These are phyloP conservation scores for Colletotrichum orbiculare DNA, from an alignment of 2,329 filamentous ascomycete genomes.

Conservation along the genomic window DNA sequence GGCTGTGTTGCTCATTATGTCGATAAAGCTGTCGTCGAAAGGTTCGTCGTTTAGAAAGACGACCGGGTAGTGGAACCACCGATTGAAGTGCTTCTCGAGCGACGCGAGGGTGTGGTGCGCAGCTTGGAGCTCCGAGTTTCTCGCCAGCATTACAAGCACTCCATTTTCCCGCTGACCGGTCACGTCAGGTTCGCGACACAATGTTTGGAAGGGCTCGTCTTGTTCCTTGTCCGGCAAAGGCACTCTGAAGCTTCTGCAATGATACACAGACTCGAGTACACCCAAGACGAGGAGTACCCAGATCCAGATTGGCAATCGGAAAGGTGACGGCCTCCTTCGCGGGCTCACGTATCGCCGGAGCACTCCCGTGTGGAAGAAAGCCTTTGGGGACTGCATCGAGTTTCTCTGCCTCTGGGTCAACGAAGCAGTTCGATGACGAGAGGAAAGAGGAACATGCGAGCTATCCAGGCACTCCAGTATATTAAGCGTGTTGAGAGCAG, in stretches of 20 bases:
- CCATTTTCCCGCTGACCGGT: constrained; percentile 52
- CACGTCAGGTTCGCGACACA: constrained; percentile 26
- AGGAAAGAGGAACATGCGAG: constrained; percentile 8
- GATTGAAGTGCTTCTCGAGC: constrained; percentile 58
- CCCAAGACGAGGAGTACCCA: constrained; percentile 24
- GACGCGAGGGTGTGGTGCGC: constrained; percentile 53
- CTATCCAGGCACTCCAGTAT: not conserved
- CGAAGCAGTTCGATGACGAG: not conserved
- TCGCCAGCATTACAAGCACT: constrained; percentile 58
- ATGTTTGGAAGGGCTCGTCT: constrained; percentile 28
- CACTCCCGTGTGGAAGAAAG: not conserved
- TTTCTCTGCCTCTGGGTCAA: not conserved
- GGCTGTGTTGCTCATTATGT: constrained; percentile 48
- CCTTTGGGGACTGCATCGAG: not conserved
- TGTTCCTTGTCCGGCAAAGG: constrained; percentile 17
- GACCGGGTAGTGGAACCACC: constrained; percentile 58
- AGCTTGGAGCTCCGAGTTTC: constrained; percentile 54
- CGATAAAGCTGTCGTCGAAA: constrained; percentile 53
- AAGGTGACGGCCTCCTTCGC: constrained; percentile 10
- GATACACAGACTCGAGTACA: constrained; percentile 19
- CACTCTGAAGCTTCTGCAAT: constrained; percentile 20
- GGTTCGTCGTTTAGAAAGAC: constrained; percentile 59
- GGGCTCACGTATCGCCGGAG: constrained; percentile 30
- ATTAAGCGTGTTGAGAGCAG: not conserved
- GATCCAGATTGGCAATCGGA: constrained; percentile 19